Conservation (phyloP, 768 basidiomycete genomes). For the Phylloporus rhodoxanthus region DNA sequence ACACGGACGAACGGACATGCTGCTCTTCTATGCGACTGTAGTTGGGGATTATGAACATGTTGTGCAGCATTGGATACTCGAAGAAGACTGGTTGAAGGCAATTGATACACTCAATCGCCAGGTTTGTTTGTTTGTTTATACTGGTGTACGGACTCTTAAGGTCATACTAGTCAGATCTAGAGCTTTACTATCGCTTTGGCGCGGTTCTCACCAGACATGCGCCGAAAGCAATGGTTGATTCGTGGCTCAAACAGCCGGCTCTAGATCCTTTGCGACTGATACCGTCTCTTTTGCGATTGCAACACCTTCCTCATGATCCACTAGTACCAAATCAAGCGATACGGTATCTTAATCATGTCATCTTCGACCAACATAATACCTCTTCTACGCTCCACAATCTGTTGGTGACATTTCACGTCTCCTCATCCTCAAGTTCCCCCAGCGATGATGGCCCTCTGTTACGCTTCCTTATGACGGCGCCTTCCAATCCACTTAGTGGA, state of each 20-base stretch:
- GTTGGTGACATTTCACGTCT: conserved; percentile 79
- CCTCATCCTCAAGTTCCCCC: conserved; percentile 38
- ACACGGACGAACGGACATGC: conserved; percentile 90
- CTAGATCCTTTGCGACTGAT: conserved; percentile 82
- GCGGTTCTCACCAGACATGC: conserved; percentile 80
- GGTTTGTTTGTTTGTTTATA: conserved; percentile 36
- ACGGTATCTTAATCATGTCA: conserved; percentile 78
- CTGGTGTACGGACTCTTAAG: neutral
- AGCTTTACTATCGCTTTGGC: conserved; percentile 90
- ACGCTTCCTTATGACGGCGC: conserved; percentile 77
- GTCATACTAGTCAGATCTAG: conserved; percentile 60
- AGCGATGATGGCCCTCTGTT: conserved; percentile 74
- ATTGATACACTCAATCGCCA: conserved; percentile 88
- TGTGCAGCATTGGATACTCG: conserved; percentile 85
- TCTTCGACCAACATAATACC: conserved; percentile 75
- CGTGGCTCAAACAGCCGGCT: conserved; percentile 79
- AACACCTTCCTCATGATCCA: conserved; percentile 67
- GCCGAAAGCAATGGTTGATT: conserved; percentile 86
- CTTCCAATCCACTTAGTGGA: conserved; percentile 73
- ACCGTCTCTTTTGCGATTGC: conserved; percentile 79
- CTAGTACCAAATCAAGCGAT: conserved; percentile 80
- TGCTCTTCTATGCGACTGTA: conserved; percentile 79
- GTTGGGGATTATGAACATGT: conserved; percentile 82
- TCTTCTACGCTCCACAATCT: conserved; percentile 92
- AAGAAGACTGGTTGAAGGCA: conserved; percentile 88